Percentiles rank a stretch among this genome's conserved stretches.
These are phyloP conservation scores for Penicillium hordei DNA, from an alignment of 2,329 filamentous ascomycete genomes.

Conservation along the genomic window DNA sequence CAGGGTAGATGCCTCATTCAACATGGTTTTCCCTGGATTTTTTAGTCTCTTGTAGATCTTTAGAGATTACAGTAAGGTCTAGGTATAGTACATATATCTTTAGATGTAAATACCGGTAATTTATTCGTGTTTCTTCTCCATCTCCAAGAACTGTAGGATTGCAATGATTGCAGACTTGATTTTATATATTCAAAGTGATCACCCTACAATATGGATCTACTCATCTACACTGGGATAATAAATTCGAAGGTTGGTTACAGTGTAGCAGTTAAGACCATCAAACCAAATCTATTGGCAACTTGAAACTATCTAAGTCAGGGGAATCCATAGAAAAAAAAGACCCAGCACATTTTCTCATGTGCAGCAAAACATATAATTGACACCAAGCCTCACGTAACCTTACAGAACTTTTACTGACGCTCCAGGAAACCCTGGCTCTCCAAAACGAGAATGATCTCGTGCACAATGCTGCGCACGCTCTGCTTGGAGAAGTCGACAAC, in stretches of 20 bases:
- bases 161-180: too few species aligned
- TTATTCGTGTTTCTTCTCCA: background rate
- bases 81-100: background rate
- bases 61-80: background rate
- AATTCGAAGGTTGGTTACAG: background rate
- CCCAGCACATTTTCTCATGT: conserved; percentile 21
- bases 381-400: conserved; percentile 15
- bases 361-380: conserved; percentile 20
- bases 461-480: conserved; percentile 86
- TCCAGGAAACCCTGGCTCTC: conserved; percentile 89
- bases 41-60: background rate
- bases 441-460: conserved; percentile 91
- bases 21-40: conserved; percentile 3
- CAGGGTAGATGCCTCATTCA: conserved; percentile 15
- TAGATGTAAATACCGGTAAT: too few species aligned
- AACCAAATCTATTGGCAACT: conserved; percentile 12
- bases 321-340: conserved; percentile 25
- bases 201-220: background rate
- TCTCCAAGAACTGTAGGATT: background rate
- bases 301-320: conserved; percentile 21
- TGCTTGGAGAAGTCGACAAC: conserved; percentile 83
- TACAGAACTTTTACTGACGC: conserved; percentile 41
- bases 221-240: background rate
- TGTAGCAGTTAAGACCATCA: background rate
- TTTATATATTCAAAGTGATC: background rate